Conservation (phyloP, 2,329 filamentous ascomycete species). For the Sporothrix brunneoviolacea region DNA sequence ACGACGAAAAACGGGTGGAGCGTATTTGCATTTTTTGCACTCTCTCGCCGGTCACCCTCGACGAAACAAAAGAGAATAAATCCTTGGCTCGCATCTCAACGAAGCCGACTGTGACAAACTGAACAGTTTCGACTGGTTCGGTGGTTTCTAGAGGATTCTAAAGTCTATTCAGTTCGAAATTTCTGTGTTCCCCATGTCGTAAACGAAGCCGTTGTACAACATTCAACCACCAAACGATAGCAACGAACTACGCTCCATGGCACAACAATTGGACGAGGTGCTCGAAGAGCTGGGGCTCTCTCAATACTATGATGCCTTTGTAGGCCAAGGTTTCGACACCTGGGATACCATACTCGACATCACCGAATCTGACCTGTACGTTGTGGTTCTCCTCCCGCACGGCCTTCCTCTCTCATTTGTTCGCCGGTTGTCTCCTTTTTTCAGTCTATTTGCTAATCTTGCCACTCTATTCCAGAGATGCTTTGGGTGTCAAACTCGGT, state of each 20-base stretch:
- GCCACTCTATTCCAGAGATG: slow-evolving; percentile 58
- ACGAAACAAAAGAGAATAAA: too few species aligned
- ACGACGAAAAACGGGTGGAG: too few species aligned
- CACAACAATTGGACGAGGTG: slow-evolving; percentile 54
- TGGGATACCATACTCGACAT: slow-evolving; percentile 82
- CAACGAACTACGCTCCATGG: slow-evolving; percentile 37
- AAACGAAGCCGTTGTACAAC: neutral
- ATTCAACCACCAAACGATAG: neutral
- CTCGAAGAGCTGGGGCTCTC: slow-evolving; percentile 70
- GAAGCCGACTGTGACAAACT: too few species aligned
- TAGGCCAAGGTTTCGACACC: slow-evolving; percentile 75
- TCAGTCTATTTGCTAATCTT: too few species aligned
- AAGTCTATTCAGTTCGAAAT: too few species aligned
- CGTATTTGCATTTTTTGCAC: too few species aligned
- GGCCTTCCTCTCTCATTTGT: too few species aligned
- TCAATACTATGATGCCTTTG: slow-evolving; percentile 67
- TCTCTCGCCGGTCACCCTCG: too few species aligned
- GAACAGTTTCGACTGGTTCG: neutral
- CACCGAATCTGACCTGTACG: slow-evolving; percentile 74
- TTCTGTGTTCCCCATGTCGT: slow-evolving; percentile 1
- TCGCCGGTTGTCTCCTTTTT: neutral
- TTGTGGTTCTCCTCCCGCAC: too few species aligned
- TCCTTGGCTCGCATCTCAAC: too few species aligned
- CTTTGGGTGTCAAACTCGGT: slow-evolving; percentile 69
- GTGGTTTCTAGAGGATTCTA: too few species aligned